Evolutionary conservation across 768 basidiomycete species (phyloP).

Genomic region (Calocera cornea): DNA sequence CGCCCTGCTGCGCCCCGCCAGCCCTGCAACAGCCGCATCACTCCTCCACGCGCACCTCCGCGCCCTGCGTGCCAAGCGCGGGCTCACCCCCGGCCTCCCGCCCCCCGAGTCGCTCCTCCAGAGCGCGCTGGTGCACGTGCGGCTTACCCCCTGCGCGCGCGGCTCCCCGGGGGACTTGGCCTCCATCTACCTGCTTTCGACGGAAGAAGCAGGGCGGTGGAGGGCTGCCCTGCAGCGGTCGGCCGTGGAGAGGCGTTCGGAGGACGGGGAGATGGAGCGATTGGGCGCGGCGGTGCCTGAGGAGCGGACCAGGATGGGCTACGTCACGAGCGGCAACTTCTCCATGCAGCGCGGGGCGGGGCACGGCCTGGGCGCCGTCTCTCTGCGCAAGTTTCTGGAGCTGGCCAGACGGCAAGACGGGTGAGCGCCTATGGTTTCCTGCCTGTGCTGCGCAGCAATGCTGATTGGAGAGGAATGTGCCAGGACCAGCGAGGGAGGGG

Average conservation of each 20-base stretch:
- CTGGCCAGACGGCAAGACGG: neutral
- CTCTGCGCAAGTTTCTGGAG: constrained; percentile 30
- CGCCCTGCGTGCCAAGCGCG: constrained; percentile 42
- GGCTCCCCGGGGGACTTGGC: constrained; percentile 68
- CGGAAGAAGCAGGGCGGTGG: constrained; percentile 41
- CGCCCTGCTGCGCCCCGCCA: constrained; percentile 24
- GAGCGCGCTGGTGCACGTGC: constrained; percentile 54
- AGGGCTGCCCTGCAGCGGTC: constrained; percentile 1
- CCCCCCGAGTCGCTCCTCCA: constrained; percentile 37
- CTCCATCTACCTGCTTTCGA: constrained; percentile 49
- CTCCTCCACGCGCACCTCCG: constrained; percentile 45
- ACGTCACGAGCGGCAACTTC: constrained; percentile 70
- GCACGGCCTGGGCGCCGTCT: constrained; percentile 60
- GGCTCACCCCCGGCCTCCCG: constrained; percentile 30
- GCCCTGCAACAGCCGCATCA: constrained; percentile 27
- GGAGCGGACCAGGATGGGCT: constrained; percentile 50
- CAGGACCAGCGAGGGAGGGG: neutral
- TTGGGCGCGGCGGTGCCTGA: constrained; percentile 14
- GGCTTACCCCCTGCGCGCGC: constrained; percentile 44
- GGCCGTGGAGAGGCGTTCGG: constrained; percentile 20
- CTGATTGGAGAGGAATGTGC: neutral
- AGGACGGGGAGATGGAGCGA: constrained; percentile 17
- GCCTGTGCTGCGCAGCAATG: too few species aligned
- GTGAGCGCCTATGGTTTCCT: too few species aligned
- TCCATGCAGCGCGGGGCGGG: constrained; percentile 70